These are phyloP conservation scores for Malus hybrid DNA, from an alignment of 331 rosid species.

Conservation along the genomic window DNA sequence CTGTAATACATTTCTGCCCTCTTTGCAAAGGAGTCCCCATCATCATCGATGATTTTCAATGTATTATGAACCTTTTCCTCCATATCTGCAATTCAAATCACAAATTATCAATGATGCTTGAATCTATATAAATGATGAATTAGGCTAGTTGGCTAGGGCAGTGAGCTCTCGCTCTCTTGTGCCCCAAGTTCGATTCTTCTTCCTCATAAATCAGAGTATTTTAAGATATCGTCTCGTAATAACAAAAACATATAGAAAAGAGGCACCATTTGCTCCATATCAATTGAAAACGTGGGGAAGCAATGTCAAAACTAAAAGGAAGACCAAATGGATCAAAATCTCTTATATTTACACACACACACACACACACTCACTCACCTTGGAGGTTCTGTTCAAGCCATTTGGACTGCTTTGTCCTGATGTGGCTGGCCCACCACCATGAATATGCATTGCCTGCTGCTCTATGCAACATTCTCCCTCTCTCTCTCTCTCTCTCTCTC, in stretches of 20 bases:
- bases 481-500: background rate
- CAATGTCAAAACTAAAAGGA: background rate
- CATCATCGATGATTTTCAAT: slow-evolving; percentile 60
- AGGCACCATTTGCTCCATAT: background rate
- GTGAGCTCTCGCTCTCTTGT: background rate
- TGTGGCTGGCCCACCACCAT: slow-evolving; percentile 99
- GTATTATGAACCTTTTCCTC: slow-evolving; percentile 59
- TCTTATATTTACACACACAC: background rate
- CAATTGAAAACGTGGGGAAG: background rate
- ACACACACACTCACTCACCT: slow-evolving; percentile 15
- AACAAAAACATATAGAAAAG: no score
- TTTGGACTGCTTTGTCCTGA: slow-evolving; percentile 93
- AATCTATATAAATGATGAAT: background rate
- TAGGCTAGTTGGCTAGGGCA: background rate
- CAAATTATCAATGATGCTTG: background rate
- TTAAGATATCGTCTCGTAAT: background rate
- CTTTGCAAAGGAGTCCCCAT: slow-evolving; percentile 79
- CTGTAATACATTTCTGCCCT: slow-evolving; percentile 80
- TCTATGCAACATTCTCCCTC: slow-evolving; percentile 63
- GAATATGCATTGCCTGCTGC: slow-evolving; percentile 93
- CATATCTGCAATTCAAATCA: slow-evolving; percentile 53
- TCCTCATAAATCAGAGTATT: background rate
- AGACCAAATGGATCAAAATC: background rate
- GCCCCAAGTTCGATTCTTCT: background rate
- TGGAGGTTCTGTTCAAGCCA: slow-evolving; percentile 93